Evolutionary conservation across 2,329 filamentous ascomycete species (phyloP), one percentile per base, ranked within the genome.

Genomic region (Aspergillus ochraceus): DNA sequence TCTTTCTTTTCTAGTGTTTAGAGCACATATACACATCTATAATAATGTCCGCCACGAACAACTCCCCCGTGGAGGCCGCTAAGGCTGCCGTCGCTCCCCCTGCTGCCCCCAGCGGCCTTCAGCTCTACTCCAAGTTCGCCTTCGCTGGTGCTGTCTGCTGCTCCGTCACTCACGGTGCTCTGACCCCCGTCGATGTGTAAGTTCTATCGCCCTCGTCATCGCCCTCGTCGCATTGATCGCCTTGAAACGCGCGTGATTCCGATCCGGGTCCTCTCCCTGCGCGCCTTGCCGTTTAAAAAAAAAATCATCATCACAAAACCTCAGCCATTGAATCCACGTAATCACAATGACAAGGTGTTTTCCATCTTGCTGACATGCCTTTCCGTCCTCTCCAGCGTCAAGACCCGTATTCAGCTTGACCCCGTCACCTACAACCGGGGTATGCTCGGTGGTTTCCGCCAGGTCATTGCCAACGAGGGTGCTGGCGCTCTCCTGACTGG

Each of bases 141-240:
- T 90, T 99, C 74, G 93, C 95, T 74, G 95, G 95, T 83, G 95
- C 95, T 73, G 84, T 98, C 85, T 97, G 95, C 89, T 99, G 95
- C 83, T 95, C 93, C 72, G 84, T 98, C 83, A 99, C 95, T 77
- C 95, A 99, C 87, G 95, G 94, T 81, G 90, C 86, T 76, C 88
- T 98, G 74, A 99, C 95, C 71, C 95, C 95, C 76, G 92, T 99
- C 80, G 95, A 99, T 90, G 95, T 99, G 94, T 98, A 95, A 81
- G 94, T 91, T 63, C 59, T 59, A 22, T 58, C 26, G 26, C 26
- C 26, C 26, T 29, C 8, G 26, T 29, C 26, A 36, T 36, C 36
- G 26, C 24, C 71, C 71, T 72, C 24, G 75, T 66, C 66, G 77
- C 26, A 29, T 17, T 24, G n/a, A 19, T 50, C 47, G 26, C 36